phyloP scores from a whole-genome alignment of 208 protist genomes.

The Trypanosoma rangeli region DNA sequence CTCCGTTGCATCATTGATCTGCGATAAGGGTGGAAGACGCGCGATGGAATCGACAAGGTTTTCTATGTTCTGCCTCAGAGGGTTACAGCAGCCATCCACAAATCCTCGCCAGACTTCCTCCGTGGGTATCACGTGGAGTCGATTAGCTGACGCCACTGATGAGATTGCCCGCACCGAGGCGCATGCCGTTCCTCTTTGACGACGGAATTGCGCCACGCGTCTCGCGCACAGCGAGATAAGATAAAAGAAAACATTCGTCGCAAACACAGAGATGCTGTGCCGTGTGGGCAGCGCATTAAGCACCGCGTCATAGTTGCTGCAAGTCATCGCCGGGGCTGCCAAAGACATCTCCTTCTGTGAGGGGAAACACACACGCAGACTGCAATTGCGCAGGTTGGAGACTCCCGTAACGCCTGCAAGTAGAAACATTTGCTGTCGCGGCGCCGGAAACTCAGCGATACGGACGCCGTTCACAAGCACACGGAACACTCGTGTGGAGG shows the following conservation, averaged over 20 bases:
- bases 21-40: slow-evolving; percentile 13
- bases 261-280: slow-evolving; percentile 38
- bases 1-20: slow-evolving; percentile 26
- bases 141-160: not conserved
- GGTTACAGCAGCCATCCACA: slow-evolving; percentile 24
- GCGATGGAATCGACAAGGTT: slow-evolving; percentile 28
- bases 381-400: slow-evolving; percentile 4
- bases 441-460: slow-evolving; percentile 43
- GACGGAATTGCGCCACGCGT: slow-evolving; percentile 11
- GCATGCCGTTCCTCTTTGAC: not conserved
- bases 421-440: slow-evolving; percentile 36
- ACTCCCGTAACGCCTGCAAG: slow-evolving; percentile 30
- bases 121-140: not conserved
- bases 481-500: slow-evolving; percentile 33
- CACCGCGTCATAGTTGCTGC: not conserved
- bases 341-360: not conserved
- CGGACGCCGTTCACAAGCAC: slow-evolving; percentile 51
- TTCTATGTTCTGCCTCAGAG: slow-evolving; percentile 27
- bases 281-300: slow-evolving; percentile 28
- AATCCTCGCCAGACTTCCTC: slow-evolving; percentile 29
- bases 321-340: not conserved
- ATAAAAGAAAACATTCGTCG: slow-evolving; percentile 42
- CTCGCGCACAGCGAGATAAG: slow-evolving; percentile 32
- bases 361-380: slow-evolving; percentile 18
- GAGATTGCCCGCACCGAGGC: not conserved